Evolutionary conservation across 2,329 filamentous ascomycete genomes (phyloP), one percentile per base, ranked within the genome.

Genomic region (Phialophora macrospora): DNA sequence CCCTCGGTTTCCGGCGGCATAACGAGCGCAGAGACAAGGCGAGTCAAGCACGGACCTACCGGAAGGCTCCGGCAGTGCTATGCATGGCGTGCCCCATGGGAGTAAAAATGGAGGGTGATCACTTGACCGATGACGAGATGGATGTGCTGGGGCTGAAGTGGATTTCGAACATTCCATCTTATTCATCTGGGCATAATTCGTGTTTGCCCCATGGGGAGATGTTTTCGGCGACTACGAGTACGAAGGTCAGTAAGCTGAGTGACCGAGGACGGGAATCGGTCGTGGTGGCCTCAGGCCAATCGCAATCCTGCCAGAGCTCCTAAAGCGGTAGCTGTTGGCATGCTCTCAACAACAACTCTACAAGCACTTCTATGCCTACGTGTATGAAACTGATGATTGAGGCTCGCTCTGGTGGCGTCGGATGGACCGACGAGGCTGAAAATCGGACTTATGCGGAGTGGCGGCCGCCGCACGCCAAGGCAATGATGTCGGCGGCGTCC

Each of bases 111-210:
- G 28, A 56, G 9, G 17, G 14, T 28, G 41, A 52, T 66, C 64
- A 66, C 60, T 63, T 66, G 64, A 66, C 56, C 60, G 30, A 66
- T 66, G 64, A 66, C 64, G 64, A 63, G 55, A 55, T 60, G 38
- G 14, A 8, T 6, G 24, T 51, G 24, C 22, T 26, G 26, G 26
- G 20, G 7, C 17, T 44, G 32, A 22, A 60, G 14, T 9, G 17
- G 17, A 55, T 34, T 55, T 55, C 17, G 49, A 64, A 60, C 24
- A 55, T 55, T 60, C 56, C 52, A 34, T 56, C 9, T 34, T 28
- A 44, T 49, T 57, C 26, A 30, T 52, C 24, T 51, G 14, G 38
- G 9, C 22, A 38, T 28, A 63, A 44, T 44, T 62, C 34, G 52
- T 41, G 28, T 54, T 57, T 51, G 52, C 60, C 60, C 60, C 38